A percentile compares a stretch with the other conserved stretches of the same genome.
phyloP scores from a whole-genome alignment of 2,329 filamentous ascomycete genomes.

The Phoma herbarum region DNA sequence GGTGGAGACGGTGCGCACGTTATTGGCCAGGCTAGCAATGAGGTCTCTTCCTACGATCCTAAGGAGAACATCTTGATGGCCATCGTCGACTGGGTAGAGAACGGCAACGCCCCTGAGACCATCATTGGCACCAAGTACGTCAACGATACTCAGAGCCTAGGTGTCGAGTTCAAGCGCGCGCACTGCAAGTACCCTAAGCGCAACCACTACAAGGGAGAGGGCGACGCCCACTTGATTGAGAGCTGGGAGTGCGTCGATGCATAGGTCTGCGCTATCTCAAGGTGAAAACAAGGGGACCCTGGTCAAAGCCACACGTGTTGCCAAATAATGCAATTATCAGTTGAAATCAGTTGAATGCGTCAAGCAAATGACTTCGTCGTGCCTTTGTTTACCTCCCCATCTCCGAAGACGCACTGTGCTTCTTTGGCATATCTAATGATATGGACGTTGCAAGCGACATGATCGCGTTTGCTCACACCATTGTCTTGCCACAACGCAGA shows the following conservation, averaged over 20 bases:
- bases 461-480: not conserved
- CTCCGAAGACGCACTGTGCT: not conserved
- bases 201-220: slow-evolving; percentile 46
- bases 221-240: slow-evolving; percentile 38
- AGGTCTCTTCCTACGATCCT: slow-evolving; percentile 43
- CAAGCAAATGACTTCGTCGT: not conserved
- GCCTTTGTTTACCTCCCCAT: not conserved
- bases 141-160: slow-evolving; percentile 39
- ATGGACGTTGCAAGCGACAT: not conserved
- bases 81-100: slow-evolving; percentile 59
- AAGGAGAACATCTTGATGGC: slow-evolving; percentile 58
- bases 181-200: slow-evolving; percentile 51
- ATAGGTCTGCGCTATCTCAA: not conserved
- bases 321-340: not conserved
- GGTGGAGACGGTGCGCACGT: slow-evolving; percentile 58
- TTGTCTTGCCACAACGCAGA: too few species aligned
- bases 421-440: not conserved
- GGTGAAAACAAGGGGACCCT: not conserved
- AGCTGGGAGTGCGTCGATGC: slow-evolving; percentile 47
- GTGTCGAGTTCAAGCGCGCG: slow-evolving; percentile 44
- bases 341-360: too few species aligned
- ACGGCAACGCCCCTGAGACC: slow-evolving; percentile 53
- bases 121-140: slow-evolving; percentile 45
- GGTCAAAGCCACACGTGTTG: not conserved
- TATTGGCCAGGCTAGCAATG: slow-evolving; percentile 41